Percentiles rank a stretch among this genome's conserved stretches.
These are phyloP conservation scores for Psilocybe mexicana DNA, from an alignment of 1,284 basidiomycete species.

Conservation along the genomic window DNA sequence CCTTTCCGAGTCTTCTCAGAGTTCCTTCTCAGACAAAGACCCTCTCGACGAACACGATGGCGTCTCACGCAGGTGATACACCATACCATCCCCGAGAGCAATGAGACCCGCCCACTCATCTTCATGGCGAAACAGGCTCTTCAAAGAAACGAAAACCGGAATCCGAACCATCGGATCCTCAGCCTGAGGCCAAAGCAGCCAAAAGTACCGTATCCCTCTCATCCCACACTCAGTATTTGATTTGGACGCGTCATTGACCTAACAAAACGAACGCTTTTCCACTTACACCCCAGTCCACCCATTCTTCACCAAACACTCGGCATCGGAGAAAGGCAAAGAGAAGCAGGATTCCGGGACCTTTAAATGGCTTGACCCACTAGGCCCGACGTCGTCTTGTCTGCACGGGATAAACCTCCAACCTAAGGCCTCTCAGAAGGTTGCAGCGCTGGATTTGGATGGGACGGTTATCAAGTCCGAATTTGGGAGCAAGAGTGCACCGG, in stretches of 20 bases:
- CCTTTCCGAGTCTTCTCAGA: too few relatives aligned
- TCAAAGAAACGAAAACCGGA: not conserved
- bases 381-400: conserved; percentile 58
- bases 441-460: conserved; percentile 87
- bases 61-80: too few relatives aligned
- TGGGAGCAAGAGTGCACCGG: conserved; percentile 40
- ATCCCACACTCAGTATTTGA: too few relatives aligned
- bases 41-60: too few relatives aligned
- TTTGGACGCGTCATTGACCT: too few relatives aligned
- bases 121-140: too few relatives aligned
- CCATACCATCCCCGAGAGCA: too few relatives aligned
- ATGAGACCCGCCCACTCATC: too few relatives aligned
- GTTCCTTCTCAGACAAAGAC: too few relatives aligned
- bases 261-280: too few relatives aligned
- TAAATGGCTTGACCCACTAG: conserved; percentile 60
- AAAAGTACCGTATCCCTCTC: conserved; percentile 13
- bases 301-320: conserved; percentile 32
- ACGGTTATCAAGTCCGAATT: conserved; percentile 74
- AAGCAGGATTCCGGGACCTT: conserved; percentile 38
- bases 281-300: conserved; percentile 32
- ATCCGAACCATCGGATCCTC: not conserved
- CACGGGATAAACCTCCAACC: conserved; percentile 62
- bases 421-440: conserved; percentile 53
- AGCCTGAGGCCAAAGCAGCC: conserved; percentile 8
- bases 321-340: not conserved